Evolutionary conservation across 768 basidiomycete genomes (phyloP).

Genomic region (Pleurotus ostreatus): DNA sequence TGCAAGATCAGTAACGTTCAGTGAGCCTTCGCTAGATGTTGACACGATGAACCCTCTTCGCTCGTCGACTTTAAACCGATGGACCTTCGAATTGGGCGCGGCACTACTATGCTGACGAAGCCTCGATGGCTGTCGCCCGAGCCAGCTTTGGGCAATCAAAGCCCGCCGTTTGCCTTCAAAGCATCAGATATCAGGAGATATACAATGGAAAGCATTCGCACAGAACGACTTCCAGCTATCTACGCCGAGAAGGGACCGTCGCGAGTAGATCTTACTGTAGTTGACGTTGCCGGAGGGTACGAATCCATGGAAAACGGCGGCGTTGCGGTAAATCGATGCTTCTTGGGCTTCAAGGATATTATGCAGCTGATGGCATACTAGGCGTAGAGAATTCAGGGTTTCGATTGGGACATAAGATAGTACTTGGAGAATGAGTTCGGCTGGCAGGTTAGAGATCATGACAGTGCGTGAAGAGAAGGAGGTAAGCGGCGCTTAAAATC

Average conservation of each 20-base stretch:
- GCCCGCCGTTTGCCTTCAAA: constrained; percentile 40
- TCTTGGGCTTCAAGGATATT: constrained; percentile 44
- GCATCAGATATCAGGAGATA: not conserved
- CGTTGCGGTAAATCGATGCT: constrained; percentile 51
- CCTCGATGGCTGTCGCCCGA: constrained; percentile 41
- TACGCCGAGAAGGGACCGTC: constrained; percentile 33
- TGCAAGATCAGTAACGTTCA: constrained; percentile 54
- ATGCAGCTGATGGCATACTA: constrained; percentile 42
- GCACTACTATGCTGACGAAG: constrained; percentile 24
- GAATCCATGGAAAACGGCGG: constrained; percentile 43
- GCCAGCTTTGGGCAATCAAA: constrained; percentile 49
- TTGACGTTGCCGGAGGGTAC: not conserved
- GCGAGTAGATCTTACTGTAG: constrained; percentile 24
- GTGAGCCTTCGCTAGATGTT: constrained; percentile 50
- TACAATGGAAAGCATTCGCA: constrained; percentile 26
- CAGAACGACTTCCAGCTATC: constrained; percentile 59
- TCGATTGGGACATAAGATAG: constrained; percentile 47
- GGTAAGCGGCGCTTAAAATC: no score
- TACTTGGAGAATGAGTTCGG: constrained; percentile 50
- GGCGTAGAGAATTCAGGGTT: constrained; percentile 30
- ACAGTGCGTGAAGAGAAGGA: not conserved
- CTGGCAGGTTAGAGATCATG: constrained; percentile 44
- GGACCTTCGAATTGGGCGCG: constrained; percentile 37
- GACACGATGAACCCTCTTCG: constrained; percentile 53
- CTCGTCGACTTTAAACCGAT: constrained; percentile 78